Evolutionary conservation across 768 basidiomycete species (phyloP).

Genomic region (Pisolithus sp.): DNA sequence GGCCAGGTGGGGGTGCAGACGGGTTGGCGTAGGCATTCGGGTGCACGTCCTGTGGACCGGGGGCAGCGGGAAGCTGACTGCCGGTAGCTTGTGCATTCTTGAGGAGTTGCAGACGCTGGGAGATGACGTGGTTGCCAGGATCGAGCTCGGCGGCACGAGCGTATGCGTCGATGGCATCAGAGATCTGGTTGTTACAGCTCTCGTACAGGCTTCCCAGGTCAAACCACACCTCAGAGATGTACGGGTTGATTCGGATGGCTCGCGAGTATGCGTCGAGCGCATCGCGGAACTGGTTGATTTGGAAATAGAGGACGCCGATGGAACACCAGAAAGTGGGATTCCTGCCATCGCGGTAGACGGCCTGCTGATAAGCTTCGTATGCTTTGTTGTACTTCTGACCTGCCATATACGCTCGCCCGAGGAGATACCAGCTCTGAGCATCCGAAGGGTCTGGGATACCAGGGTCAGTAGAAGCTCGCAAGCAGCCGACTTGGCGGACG

Average conservation of each 20-base stretch:
- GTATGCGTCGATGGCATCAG: constrained; percentile 98
- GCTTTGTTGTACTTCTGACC: constrained; percentile 99
- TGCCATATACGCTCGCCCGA: constrained; percentile 98
- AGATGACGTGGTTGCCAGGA: constrained; percentile 75
- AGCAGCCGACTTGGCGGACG: constrained; percentile 19
- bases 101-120: constrained; percentile 70
- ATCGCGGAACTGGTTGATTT: constrained; percentile 99
- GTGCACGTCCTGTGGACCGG: constrained; percentile 92
- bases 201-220: constrained; percentile 96
- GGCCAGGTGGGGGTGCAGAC: constrained; percentile 62
- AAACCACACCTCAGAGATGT: constrained; percentile 79
- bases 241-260: constrained; percentile 97
- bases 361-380: constrained; percentile 98
- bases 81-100: constrained; percentile 75
- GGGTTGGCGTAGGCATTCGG: constrained; percentile 88
- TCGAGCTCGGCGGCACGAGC: constrained; percentile 93
- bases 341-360: constrained; percentile 96
- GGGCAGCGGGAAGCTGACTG: constrained; percentile 74
- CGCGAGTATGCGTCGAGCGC: constrained; percentile 98
- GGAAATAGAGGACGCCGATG: constrained; percentile 98
- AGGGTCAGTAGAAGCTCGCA: neutral
- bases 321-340: constrained; percentile 99
- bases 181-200: constrained; percentile 98
- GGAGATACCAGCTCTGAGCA: constrained; percentile 97
- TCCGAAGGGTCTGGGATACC: constrained; percentile 73